Base-by-base conservation (phyloP, 2,329 filamentous ascomycete genomes). In the Neopestalotiopsis clavispora region DNA sequence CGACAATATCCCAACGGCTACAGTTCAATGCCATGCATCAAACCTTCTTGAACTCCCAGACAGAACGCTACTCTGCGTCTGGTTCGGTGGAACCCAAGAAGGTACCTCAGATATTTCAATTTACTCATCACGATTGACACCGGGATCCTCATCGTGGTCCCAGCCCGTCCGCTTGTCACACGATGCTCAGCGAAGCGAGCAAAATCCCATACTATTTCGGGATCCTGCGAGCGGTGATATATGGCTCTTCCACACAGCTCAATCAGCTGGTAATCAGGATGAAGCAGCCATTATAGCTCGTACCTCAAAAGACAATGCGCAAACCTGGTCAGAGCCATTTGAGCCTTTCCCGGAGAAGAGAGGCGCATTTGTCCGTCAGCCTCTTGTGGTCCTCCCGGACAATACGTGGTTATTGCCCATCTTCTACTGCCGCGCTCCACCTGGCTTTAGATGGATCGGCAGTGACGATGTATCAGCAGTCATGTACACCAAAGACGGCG, bases 61-160 rank as follows among this genome's bases (percentile, higher is more conserved):
- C 71, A 77, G 77, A n/a, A 80, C 80, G 3, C 72, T 84, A 0
- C 73, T 84, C 0, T 84, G 82, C 68, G 78, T 75, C 14, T 84
- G 81, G 81, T 84, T 84, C 40, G 83, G 83, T 4, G 83, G 83
- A 1, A 83, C 80, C 0, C 82, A 84, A 68, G 82, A 84, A 72
- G 83, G 83, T 0, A 78, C 79, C 3, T 78, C 81, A 0, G 83
- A 84, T 63, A 84, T 84, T 57, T 80, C 77, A 67, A 82, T 84
- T 62, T 83, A 82, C 69, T 71, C 82, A 0, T 82, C 83, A 13
- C 79, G 81, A 6, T 72, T 81, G 1, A 72, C 70, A 1, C 73
- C 77, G 0, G 78, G 77, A 0, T 68, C 77, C 0, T 66, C 64
- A 0, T 60, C 70, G 2, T 84, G 82, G 82, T 72, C 74, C 0